Base-by-base conservation (phyloP, 2,329 filamentous ascomycete species). In the Penicillium frequentans region DNA sequence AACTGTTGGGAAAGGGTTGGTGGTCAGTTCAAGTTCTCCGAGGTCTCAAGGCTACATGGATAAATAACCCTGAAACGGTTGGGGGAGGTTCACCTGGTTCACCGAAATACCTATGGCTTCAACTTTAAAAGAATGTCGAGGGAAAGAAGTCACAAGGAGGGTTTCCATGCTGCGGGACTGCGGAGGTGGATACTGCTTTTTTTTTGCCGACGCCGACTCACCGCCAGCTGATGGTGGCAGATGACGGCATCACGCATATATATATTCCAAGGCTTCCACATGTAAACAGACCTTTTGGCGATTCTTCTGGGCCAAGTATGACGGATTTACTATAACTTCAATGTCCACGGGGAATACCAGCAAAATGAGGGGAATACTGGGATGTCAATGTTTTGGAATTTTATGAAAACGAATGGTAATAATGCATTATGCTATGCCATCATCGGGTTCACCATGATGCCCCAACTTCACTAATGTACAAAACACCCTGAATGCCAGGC, bases 381-480 rank as follows among this genome's bases (percentile, higher is more conserved):
- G 4, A 2, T 29, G 13, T 31, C 29, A 31, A 31, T 31, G 29
- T 31, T 31, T 29, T 29, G 27, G 27, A 29, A 11, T 14, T 5
- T 31, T 13, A 31, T 31, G 29, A 31, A 31, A 31, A 43, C 31
- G 13, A 26, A 37, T 49, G 54, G 47, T 21, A 53, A 59, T 51
- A 57, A 57, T 63, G 42, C 29, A 65, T 61, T 62, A 56, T 62
- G 56, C 57, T 57, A 46, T 53, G 56, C 51, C 33, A 52, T 56
- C 53, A 47, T 49, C 35, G 45, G 42, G 47, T 47, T 56, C 52
- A 24, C 56, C 53, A 54, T 55, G 53, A 60, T 59, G 46, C 48
- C 53, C 56, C 57, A 58, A 14, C n/a, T 43, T 60, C 64, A 69
- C 66, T 74, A 73, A 73, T 72, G 68, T 74, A 74, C 72, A 74